These are phyloP conservation scores for Sanguinoderma infundibulare DNA, from an alignment of 1,284 basidiomycete genomes.

Conservation along the genomic window DNA sequence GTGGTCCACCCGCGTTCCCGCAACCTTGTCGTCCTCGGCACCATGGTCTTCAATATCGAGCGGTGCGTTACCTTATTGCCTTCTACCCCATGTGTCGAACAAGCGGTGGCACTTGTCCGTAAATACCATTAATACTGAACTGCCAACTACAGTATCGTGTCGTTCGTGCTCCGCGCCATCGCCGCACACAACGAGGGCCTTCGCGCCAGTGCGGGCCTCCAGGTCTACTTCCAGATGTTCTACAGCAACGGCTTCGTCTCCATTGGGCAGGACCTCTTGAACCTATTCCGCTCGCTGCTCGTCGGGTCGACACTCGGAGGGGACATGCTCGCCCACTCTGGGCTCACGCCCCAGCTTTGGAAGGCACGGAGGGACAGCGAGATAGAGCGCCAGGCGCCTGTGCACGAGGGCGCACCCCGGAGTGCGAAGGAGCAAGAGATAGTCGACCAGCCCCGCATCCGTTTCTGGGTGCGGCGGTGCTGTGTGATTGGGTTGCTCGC, in stretches of 20 bases:
- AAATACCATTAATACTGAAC: too few species aligned
- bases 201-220: constrained; percentile 28
- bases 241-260: constrained; percentile 36
- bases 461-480: constrained; percentile 37
- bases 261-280: constrained; percentile 31
- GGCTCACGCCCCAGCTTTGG: neutral
- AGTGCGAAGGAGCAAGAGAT: too few species aligned
- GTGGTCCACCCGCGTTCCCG: constrained; percentile 17
- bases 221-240: constrained; percentile 37
- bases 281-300: constrained; percentile 35
- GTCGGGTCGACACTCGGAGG: constrained; percentile 32
- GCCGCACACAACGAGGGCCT: constrained; percentile 31
- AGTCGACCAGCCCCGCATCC: too few species aligned
- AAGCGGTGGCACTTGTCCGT: too few species aligned
- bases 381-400: too few species aligned
- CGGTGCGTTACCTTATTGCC: constrained; percentile 18
- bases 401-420: too few species aligned
- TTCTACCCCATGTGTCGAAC: too few species aligned
- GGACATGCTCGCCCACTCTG: neutral
- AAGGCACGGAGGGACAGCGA: too few species aligned
- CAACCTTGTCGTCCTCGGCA: constrained; percentile 19
- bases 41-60: constrained; percentile 19
- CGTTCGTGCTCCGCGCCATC: constrained; percentile 37
- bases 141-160: constrained; percentile 19
- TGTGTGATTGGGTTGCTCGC: constrained; percentile 24